These are phyloP conservation scores for Fusarium sp. DNA, from an alignment of 2,329 filamentous ascomycete genomes.

Conservation along the genomic window DNA sequence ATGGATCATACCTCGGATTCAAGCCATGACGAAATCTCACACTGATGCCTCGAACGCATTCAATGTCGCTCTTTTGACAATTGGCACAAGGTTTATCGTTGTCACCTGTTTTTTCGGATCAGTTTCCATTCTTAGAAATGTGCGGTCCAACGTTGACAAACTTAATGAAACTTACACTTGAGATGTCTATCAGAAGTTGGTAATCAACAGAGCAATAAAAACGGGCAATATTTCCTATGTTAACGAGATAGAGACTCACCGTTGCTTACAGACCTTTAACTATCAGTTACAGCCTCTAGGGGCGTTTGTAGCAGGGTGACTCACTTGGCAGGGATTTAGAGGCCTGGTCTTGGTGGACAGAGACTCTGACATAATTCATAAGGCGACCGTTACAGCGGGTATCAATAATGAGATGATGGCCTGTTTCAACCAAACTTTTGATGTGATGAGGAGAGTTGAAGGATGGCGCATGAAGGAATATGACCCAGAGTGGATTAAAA, in stretches of 20 bases:
- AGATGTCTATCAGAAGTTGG: slow-evolving; percentile 25
- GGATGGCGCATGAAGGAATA: neutral
- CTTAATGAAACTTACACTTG: slow-evolving; percentile 29
- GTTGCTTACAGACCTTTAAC: slow-evolving; percentile 36
- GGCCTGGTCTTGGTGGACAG: slow-evolving; percentile 24
- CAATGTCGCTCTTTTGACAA: slow-evolving; percentile 39
- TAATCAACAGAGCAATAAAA: too few relatives aligned
- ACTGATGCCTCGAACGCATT: slow-evolving; percentile 42
- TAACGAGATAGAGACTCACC: slow-evolving; percentile 22
- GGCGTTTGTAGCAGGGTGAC: neutral
- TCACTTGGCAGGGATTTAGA: slow-evolving; percentile 35
- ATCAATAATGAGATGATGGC: slow-evolving; percentile 2
- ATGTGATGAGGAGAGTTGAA: neutral
- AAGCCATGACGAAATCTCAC: slow-evolving; percentile 43
- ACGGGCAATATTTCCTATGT: slow-evolving; percentile 10
- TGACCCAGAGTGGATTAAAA: neutral
- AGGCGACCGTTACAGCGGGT: neutral
- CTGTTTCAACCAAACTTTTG: neutral
- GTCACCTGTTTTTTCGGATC: slow-evolving; percentile 24
- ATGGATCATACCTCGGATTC: slow-evolving; percentile 36
- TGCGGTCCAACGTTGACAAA: neutral
- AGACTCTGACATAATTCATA: slow-evolving; percentile 33
- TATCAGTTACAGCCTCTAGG: neutral
- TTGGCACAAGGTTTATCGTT: slow-evolving; percentile 38
- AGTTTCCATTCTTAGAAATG: neutral